phyloP scores from a whole-genome alignment of 2,329 filamentous ascomycete genomes.

The Penicillium sp. region DNA sequence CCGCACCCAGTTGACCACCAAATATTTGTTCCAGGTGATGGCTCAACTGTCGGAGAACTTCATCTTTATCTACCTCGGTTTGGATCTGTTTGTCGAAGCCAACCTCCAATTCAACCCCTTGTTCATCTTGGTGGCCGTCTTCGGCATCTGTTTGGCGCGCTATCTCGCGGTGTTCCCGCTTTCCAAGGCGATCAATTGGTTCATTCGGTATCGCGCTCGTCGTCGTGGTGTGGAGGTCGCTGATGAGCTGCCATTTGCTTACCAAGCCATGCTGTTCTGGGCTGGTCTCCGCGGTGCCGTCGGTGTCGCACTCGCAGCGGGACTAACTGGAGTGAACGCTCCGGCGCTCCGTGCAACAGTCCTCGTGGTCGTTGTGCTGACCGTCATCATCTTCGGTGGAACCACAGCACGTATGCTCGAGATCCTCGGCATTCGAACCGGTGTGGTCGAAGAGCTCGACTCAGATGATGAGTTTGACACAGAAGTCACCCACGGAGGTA shows the following conservation, averaged over 20 bases:
- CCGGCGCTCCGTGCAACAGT: conserved; percentile 88
- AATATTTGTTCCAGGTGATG: conserved; percentile 93
- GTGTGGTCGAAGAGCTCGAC: conserved; percentile 94
- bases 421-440: conserved; percentile 93
- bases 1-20: conserved; percentile 93
- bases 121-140: conserved; percentile 88
- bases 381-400: conserved; percentile 97
- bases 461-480: conserved; percentile 99
- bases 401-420: conserved; percentile 98
- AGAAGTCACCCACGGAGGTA: conserved; percentile 69
- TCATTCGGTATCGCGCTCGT: conserved; percentile 81
- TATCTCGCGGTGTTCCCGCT: conserved; percentile 96
- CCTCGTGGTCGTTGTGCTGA: conserved; percentile 94
- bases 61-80: conserved; percentile 97
- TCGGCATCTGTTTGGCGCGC: conserved; percentile 87
- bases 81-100: conserved; percentile 91
- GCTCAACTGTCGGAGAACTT: conserved; percentile 98
- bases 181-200: conserved; percentile 85
- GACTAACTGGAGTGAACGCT: conserved; percentile 78
- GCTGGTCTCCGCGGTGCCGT: conserved; percentile 93
- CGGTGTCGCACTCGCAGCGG: conserved; percentile 88
- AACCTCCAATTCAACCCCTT: conserved; percentile 88
- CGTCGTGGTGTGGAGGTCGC: conserved; percentile 73
- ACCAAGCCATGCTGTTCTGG: conserved; percentile 99
- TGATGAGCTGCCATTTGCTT: conserved; percentile 90